A percentile compares a stretch with the other conserved stretches of the same genome.
phyloP scores from a whole-genome alignment of 2,329 filamentous ascomycete species.

The Akanthomyces lecanii region DNA sequence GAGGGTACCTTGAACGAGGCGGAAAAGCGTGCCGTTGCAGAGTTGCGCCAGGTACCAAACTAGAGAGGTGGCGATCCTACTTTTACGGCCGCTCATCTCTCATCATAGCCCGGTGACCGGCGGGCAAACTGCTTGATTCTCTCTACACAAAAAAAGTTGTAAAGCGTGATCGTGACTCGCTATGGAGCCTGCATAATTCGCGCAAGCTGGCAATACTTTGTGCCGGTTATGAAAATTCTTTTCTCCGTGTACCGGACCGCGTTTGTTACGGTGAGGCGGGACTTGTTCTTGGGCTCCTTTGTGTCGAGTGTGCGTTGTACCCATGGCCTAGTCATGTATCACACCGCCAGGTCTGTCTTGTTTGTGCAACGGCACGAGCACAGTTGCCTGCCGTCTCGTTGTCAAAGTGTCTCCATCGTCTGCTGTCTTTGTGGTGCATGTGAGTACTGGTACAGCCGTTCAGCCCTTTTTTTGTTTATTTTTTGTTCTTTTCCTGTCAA shows the following conservation, averaged over 20 bases:
- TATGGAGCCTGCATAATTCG: constrained; percentile 3
- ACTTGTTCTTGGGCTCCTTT: not conserved
- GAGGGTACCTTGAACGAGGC: not conserved
- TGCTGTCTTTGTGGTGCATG: not conserved
- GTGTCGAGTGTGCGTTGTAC: not conserved
- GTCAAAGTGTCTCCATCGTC: no score
- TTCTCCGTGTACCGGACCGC: not conserved
- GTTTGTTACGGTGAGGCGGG: not conserved
- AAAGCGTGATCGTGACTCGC: not conserved
- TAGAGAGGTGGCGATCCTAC: constrained; percentile 4
- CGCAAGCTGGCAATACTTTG: not conserved
- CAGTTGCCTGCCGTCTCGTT: no score
- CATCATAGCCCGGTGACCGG: no score
- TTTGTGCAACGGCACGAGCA: not conserved
- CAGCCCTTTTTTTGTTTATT: not conserved
- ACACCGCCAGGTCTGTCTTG: not conserved
- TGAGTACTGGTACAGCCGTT: not conserved
- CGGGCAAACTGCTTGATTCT: not conserved
- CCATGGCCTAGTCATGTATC: not conserved
- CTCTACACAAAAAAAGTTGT: not conserved
- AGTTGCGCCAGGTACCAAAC: not conserved
- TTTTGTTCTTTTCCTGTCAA: not conserved
- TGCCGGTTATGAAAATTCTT: not conserved
- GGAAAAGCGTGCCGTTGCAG: not conserved
- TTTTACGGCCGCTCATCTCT: not conserved